phyloP scores from a whole-genome alignment of 768 basidiomycete species.

The Amanita thiersii region DNA sequence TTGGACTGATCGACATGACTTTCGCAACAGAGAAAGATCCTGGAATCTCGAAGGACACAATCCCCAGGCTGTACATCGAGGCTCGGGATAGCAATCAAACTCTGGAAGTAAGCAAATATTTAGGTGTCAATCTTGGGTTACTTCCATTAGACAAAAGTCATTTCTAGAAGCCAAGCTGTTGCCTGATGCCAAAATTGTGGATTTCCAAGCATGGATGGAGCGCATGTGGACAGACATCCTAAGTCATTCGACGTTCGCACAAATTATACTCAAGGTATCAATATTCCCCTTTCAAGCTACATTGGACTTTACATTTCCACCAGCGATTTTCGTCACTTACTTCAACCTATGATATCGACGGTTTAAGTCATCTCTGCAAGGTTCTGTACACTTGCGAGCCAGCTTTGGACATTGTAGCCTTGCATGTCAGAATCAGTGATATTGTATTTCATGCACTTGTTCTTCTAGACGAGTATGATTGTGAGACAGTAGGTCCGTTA shows the following conservation, averaged over 20 bases:
- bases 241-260: conserved; percentile 51
- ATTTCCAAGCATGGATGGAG: conserved; percentile 29
- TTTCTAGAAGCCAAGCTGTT: conserved; percentile 54
- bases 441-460: conserved; percentile 54
- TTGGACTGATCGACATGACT: conserved; percentile 45
- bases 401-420: conserved; percentile 59
- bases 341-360: conserved; percentile 53
- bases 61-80: conserved; percentile 45
- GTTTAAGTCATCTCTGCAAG: conserved; percentile 63
- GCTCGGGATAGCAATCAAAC: conserved; percentile 53
- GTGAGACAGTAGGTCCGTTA: conserved; percentile 70
- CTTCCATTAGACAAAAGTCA: conserved; percentile 23
- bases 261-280: conserved; percentile 48
- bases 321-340: conserved; percentile 55
- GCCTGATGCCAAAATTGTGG: conserved; percentile 34
- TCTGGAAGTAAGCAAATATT: conserved; percentile 36
- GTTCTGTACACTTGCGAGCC: conserved; percentile 49
- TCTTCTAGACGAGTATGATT: conserved; percentile 68
- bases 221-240: conserved; percentile 48
- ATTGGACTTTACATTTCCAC: background rate
- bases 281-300: background rate
- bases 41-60: conserved; percentile 36
- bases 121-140: conserved; percentile 6
- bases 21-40: conserved; percentile 47
- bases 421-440: conserved; percentile 58